phyloP scores from a whole-genome alignment of 2,329 filamentous ascomycete species.

The Chaetomium strumarium region DNA sequence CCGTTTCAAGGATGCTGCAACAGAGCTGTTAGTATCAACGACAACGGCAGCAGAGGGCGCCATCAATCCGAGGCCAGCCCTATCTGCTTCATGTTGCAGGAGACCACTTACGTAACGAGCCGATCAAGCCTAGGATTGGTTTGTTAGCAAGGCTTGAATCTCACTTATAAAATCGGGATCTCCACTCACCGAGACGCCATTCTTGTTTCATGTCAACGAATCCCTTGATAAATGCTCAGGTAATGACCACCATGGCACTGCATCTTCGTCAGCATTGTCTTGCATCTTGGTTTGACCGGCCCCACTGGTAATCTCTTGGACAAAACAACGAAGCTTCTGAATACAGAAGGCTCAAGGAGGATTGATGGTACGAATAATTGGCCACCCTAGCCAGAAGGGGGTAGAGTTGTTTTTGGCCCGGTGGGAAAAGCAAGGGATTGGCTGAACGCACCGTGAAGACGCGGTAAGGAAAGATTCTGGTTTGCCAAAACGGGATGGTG shows the following conservation, averaged over 20 bases:
- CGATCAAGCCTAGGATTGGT: constrained; percentile 61
- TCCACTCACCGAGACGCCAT: constrained; percentile 55
- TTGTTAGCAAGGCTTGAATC: neutral
- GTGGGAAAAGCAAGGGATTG: neutral
- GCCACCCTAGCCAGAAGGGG: neutral
- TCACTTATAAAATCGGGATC: constrained; percentile 43
- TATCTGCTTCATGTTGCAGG: neutral
- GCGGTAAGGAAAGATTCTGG: neutral
- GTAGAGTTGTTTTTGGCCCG: no score
- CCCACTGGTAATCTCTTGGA: no score
- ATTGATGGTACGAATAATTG: neutral
- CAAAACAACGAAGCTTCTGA: neutral
- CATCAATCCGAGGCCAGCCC: neutral
- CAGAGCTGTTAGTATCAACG: constrained; percentile 16
- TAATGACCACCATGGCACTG: constrained; percentile 23
- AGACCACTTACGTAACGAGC: constrained; percentile 77
- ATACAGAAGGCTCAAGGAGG: neutral
- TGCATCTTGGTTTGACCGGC: neutral
- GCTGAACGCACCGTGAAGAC: neutral
- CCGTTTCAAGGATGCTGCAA: constrained; percentile 84
- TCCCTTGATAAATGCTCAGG: constrained; percentile 12
- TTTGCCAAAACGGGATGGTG: neutral
- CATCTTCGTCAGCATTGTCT: constrained; percentile 13
- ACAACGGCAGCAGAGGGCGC: neutral
- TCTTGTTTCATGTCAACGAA: constrained; percentile 36